Evolutionary conservation across 2,329 filamentous ascomycete species (phyloP).

Genomic region (Drechslerella coelobrocha): DNA sequence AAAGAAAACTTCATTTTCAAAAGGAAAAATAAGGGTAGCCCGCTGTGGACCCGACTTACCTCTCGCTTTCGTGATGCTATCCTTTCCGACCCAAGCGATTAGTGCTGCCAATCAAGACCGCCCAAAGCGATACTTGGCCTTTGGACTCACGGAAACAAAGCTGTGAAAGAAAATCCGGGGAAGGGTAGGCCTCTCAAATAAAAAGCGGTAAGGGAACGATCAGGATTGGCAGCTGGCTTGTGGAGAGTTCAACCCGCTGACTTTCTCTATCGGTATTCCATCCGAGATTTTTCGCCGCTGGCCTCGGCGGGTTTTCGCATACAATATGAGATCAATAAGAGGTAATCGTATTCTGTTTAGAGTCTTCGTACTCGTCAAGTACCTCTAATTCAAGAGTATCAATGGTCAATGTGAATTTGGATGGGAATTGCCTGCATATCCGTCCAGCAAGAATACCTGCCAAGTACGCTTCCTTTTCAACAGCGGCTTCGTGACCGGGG

Average conservation of each 20-base stretch:
- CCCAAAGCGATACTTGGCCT: no score
- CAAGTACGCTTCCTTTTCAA: slow-evolving; percentile 48
- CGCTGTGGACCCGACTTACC: slow-evolving; percentile 39
- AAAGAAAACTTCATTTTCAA: slow-evolving; percentile 10
- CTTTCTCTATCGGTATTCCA: slow-evolving; percentile 22
- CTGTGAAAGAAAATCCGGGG: slow-evolving; percentile 8
- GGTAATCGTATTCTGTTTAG: no score
- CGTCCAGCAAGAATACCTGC: slow-evolving; percentile 41
- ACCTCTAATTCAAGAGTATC: slow-evolving; percentile 15
- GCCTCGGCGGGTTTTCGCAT: neutral
- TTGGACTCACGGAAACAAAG: neutral
- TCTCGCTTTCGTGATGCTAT: slow-evolving; percentile 43
- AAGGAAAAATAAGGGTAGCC: slow-evolving; percentile 32
- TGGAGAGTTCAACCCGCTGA: slow-evolving; percentile 4
- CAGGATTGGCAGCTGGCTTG: slow-evolving; percentile 4
- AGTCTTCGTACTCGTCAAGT: slow-evolving; percentile 13
- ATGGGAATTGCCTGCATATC: slow-evolving; percentile 37
- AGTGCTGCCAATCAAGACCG: slow-evolving; percentile 36
- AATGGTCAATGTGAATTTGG: slow-evolving; percentile 14
- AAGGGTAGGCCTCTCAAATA: slow-evolving; percentile 3
- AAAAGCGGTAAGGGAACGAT: slow-evolving; percentile 21
- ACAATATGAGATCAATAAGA: neutral
- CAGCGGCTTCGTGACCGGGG: slow-evolving; percentile 35
- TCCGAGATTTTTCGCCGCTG: slow-evolving; percentile 23
- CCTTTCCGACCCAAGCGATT: slow-evolving; percentile 48